Conservation (phyloP, 1,139 yeast species). For the Blastobotrys buckinghamii region DNA sequence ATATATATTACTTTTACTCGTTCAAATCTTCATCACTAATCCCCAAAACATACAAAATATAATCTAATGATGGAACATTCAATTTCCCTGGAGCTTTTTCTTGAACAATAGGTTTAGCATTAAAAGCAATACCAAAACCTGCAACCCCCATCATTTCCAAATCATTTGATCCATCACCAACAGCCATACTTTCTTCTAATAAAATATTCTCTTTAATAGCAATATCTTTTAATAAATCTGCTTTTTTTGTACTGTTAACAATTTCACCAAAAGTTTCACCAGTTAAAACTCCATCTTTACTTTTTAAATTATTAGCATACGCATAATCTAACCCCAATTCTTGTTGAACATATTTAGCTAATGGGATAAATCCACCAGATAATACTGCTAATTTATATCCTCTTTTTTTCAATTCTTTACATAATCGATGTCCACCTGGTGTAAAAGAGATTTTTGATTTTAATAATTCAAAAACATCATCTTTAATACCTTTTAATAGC, state of each 20-base stretch:
- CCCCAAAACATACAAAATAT: conserved; percentile 77
- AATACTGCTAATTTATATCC: conserved; percentile 80
- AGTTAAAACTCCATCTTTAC: conserved; percentile 42
- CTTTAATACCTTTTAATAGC: conserved; percentile 72
- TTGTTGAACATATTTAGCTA: conserved; percentile 69
- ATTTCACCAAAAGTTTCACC: conserved; percentile 65
- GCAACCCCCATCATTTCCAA: conserved; percentile 87
- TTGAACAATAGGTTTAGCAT: conserved; percentile 93
- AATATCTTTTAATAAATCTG: conserved; percentile 60
- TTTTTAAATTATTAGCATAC: conserved; percentile 67
- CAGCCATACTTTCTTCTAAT: conserved; percentile 57
- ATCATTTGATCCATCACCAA: conserved; percentile 98
- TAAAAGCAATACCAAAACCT: conserved; percentile 95
- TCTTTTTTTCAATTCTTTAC: conserved; percentile 51
- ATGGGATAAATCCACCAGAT: conserved; percentile 90
- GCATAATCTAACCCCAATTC: conserved; percentile 77
- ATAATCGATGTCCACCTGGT: conserved; percentile 72
- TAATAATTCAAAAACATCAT: conserved; percentile 75
- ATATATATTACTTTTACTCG: too few relatives aligned
- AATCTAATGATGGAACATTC: conserved; percentile 63
- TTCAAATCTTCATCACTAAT: conserved; percentile 52
- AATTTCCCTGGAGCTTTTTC: conserved; percentile 69
- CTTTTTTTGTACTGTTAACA: conserved; percentile 84
- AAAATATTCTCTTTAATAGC: conserved; percentile 59
- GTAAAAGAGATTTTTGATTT: conserved; percentile 66